Evolutionary conservation across 345 rosid genomes (phyloP).

Genomic region (Lepidium africanum): DNA sequence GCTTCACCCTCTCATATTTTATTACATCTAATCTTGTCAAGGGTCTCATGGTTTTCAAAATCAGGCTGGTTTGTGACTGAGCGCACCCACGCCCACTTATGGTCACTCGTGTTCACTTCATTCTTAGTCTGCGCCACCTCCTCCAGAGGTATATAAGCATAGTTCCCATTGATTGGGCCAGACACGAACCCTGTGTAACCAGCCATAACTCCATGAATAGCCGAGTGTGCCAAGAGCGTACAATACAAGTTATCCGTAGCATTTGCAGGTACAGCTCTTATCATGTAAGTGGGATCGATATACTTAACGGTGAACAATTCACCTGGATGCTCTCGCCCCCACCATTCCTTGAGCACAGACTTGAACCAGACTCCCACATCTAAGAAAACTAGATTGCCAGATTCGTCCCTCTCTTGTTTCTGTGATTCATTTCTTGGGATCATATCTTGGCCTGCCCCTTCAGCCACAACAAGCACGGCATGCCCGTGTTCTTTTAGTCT

Average conservation of each 20-base stretch:
- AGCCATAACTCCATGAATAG: conserved; percentile 89
- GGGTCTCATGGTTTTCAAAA: conserved; percentile 29
- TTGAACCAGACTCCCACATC: conserved; percentile 82
- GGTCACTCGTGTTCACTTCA: conserved; percentile 56
- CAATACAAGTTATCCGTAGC: conserved; percentile 74
- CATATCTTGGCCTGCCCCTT: conserved; percentile 84
- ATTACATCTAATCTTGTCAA: background rate
- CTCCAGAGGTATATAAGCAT: conserved; percentile 70
- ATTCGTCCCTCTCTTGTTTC: conserved; percentile 73
- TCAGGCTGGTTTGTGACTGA: conserved; percentile 83
- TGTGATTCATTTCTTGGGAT: conserved; percentile 61
- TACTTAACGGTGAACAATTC: conserved; percentile 75
- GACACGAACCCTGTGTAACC: conserved; percentile 80
- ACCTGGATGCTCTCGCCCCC: conserved; percentile 53
- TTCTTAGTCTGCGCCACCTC: conserved; percentile 68
- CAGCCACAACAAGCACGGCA: conserved; percentile 78
- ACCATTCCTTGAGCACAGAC: conserved; percentile 66
- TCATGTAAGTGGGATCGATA: conserved; percentile 93
- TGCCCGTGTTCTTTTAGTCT: conserved; percentile 55
- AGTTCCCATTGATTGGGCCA: conserved; percentile 83
- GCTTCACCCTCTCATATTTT: conserved; percentile 9
- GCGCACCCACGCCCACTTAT: conserved; percentile 93
- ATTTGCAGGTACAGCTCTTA: conserved; percentile 83
- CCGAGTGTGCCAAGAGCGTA: conserved; percentile 81
- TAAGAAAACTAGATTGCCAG: conserved; percentile 70